Conservation (phyloP, 75 land plant genomes). For the Selaginella tamariscina region DNA sequence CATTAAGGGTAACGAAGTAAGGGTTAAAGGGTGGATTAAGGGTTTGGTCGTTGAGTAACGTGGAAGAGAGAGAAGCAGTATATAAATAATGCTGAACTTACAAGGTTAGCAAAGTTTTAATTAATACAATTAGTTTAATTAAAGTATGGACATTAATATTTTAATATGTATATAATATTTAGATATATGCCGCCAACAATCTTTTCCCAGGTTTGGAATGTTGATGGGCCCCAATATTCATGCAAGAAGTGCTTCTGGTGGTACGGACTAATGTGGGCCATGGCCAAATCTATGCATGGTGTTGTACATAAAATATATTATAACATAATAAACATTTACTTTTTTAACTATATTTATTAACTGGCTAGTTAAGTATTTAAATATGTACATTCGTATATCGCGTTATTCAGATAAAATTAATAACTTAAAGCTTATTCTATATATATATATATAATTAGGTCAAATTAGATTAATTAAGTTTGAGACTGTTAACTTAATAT, state of each 20-base stretch:
- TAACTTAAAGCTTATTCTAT: no score
- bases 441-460: no score
- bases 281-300: background rate
- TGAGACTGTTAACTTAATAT: no score
- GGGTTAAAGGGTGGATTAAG: no score
- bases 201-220: background rate
- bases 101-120: background rate
- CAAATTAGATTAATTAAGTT: no score
- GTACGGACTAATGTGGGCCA: background rate
- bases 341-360: no score
- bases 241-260: background rate
- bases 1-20: no score
- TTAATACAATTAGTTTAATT: background rate
- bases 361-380: no score
- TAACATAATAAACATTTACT: no score
- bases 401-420: no score
- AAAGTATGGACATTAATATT: background rate
- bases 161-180: background rate
- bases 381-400: no score
- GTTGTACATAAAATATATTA: background rate
- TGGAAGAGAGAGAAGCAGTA: background rate
- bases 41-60: background rate
- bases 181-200: background rate
- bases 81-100: background rate
- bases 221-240: background rate